phyloP scores from a whole-genome alignment of 139 green algal genomes.

The Mesotaenium endlicherianum region DNA sequence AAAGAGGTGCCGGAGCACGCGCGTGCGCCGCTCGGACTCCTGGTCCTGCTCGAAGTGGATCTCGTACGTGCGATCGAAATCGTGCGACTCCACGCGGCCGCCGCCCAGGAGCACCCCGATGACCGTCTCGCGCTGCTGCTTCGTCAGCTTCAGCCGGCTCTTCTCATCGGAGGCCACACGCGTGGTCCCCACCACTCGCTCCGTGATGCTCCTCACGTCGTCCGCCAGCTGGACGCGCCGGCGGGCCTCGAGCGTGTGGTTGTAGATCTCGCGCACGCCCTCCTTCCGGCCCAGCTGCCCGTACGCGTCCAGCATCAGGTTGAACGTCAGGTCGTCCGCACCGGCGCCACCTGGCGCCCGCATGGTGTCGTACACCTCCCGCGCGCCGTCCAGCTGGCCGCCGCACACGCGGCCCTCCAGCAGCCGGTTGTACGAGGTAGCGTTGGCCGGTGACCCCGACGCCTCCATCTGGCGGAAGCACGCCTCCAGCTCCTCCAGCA shows the following conservation, averaged over 20 bases:
- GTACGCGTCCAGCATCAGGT: background rate
- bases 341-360: background rate
- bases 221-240: background rate
- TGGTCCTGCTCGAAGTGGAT: background rate
- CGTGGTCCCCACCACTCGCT: background rate
- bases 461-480: background rate
- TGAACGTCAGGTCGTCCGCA: constrained; percentile 3
- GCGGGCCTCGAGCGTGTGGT: too few species aligned
- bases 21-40: background rate
- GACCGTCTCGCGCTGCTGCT: constrained; percentile 8
- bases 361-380: constrained; percentile 21
- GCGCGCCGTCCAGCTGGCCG: background rate
- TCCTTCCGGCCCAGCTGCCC: background rate
- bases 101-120: constrained; percentile 14
- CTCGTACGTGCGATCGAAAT: background rate
- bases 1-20: constrained; percentile 6
- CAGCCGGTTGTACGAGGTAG: background rate
- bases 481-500: background rate
- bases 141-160: background rate
- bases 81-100: background rate
- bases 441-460: background rate
- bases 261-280: background rate
- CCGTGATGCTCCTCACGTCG: background rate
- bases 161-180: background rate
- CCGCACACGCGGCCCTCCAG: background rate